These are phyloP conservation scores for Vitis rotundifolia DNA, from an alignment of 164 flowering plant species.

Conservation along the genomic window DNA sequence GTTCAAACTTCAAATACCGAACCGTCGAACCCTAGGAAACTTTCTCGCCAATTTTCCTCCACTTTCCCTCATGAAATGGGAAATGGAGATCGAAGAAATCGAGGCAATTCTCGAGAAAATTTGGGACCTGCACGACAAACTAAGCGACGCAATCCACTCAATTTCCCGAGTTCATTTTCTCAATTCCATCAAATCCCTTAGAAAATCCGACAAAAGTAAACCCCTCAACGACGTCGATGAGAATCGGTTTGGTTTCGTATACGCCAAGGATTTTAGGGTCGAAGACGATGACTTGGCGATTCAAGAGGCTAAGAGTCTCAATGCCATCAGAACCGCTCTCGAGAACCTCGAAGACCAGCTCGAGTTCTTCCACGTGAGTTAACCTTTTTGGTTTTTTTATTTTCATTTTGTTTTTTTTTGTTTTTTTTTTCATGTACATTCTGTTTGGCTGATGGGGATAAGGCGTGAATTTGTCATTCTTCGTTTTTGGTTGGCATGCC, in stretches of 20 bases:
- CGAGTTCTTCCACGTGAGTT: conserved; percentile 78
- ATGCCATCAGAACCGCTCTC: conserved; percentile 79
- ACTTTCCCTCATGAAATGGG: conserved; percentile 46
- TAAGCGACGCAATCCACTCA: conserved; percentile 88
- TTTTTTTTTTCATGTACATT: neutral
- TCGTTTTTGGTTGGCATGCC: neutral
- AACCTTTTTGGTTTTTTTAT: neutral
- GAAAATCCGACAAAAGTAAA: conserved; percentile 28
- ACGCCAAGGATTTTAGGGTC: conserved; percentile 54
- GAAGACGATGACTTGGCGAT: conserved; percentile 48
- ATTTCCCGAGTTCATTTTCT: conserved; percentile 78
- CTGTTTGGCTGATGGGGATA: neutral
- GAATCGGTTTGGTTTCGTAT: conserved; percentile 55
- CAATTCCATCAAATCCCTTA: conserved; percentile 46
- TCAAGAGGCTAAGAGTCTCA: conserved; percentile 81
- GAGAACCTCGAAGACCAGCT: conserved; percentile 95
- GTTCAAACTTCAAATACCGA: too few relatives aligned
- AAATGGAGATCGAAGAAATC: conserved; percentile 79
- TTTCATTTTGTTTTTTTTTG: neutral
- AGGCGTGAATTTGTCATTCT: neutral
- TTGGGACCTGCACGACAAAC: conserved; percentile 96
- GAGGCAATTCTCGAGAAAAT: conserved; percentile 86
- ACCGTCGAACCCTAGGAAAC: too few relatives aligned
- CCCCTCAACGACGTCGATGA: conserved; percentile 17
- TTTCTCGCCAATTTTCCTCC: neutral